Evolutionary conservation across 2,329 filamentous ascomycete genomes (phyloP).

Genomic region (Phaeosphaeria sp.): DNA sequence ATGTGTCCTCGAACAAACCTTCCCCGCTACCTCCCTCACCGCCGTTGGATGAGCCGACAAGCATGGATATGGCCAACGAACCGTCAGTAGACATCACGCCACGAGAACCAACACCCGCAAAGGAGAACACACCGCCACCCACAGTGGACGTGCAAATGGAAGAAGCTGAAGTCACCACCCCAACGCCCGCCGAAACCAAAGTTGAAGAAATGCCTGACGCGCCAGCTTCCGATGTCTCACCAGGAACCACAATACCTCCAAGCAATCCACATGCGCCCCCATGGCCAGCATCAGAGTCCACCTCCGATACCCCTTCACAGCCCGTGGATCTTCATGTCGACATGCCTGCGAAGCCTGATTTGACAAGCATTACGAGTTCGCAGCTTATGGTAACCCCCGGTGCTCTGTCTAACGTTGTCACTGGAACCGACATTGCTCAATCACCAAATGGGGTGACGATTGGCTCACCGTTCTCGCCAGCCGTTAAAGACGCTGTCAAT

Average conservation of each 20-base stretch:
- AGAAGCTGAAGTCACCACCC: slow-evolving; percentile 18
- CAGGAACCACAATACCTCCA: slow-evolving; percentile 34
- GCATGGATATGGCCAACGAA: slow-evolving; percentile 36
- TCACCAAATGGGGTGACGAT: slow-evolving; percentile 32
- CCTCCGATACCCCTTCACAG: slow-evolving; percentile 18
- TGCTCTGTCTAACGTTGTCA: slow-evolving; percentile 24
- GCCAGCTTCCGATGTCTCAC: slow-evolving; percentile 20
- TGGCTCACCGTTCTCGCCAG: slow-evolving; percentile 45
- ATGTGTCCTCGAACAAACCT: slow-evolving; percentile 40
- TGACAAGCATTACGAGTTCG: slow-evolving; percentile 23
- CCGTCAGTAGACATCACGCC: slow-evolving; percentile 20
- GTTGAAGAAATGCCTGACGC: slow-evolving; percentile 40
- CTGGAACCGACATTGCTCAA: slow-evolving; percentile 31
- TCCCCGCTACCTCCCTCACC: slow-evolving; percentile 36
- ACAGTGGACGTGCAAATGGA: slow-evolving; percentile 25
- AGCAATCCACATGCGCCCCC: slow-evolving; percentile 45
- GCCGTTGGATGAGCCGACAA: slow-evolving; percentile 29
- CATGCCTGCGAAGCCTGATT: slow-evolving; percentile 36
- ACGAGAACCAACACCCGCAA: slow-evolving; percentile 32
- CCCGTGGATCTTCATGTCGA: slow-evolving; percentile 34
- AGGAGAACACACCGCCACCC: slow-evolving; percentile 25
- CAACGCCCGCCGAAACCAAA: slow-evolving; percentile 27
- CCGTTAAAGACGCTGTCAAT: slow-evolving; percentile 51
- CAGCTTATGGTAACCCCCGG: slow-evolving; percentile 31
- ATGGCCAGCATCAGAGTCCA: slow-evolving; percentile 27